These are phyloP conservation scores for Aquilaria sinensis DNA, from an alignment of 345 rosid species.

Conservation along the genomic window DNA sequence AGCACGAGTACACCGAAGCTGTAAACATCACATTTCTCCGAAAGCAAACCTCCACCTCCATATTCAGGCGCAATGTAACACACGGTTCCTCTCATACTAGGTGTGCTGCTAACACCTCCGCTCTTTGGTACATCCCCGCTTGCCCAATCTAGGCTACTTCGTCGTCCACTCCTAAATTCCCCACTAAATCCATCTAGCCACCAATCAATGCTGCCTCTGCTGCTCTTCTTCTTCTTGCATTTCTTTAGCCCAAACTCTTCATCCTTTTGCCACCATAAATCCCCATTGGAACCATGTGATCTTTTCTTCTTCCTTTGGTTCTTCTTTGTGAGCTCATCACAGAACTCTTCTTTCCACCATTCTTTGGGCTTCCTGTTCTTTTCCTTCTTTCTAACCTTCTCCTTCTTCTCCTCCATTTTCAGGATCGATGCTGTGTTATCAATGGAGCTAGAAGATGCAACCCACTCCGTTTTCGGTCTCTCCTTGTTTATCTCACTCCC, in stretches of 20 bases:
- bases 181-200: conserved; percentile 72
- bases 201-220: conserved; percentile 63
- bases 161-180: conserved; percentile 36
- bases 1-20: conserved; percentile 71
- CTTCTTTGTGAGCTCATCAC: conserved; percentile 62
- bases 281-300: conserved; percentile 38
- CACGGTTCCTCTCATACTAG: conserved; percentile 85
- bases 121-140: conserved; percentile 66
- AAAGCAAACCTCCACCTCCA: conserved; percentile 58
- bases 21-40: conserved; percentile 73
- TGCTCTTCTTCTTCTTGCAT: conserved; percentile 32
- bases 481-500: conserved; percentile 74
- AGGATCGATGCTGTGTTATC: conserved; percentile 24
- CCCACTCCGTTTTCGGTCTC: conserved; percentile 44
- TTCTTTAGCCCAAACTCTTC: conserved; percentile 34
- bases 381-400: conserved; percentile 31
- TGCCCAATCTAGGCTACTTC: conserved; percentile 57
- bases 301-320: conserved; percentile 44
- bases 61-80: conserved; percentile 82
- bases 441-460: conserved; percentile 25
- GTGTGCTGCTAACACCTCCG: conserved; percentile 74
- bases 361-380: conserved; percentile 65
- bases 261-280: conserved; percentile 64
- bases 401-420: conserved; percentile 37
- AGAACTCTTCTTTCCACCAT: conserved; percentile 89